Percentiles rank a stretch among this genome's conserved stretches.
Conservation (phyloP, 2,329 filamentous ascomycete species). For the Talaromyces sp. region DNA sequence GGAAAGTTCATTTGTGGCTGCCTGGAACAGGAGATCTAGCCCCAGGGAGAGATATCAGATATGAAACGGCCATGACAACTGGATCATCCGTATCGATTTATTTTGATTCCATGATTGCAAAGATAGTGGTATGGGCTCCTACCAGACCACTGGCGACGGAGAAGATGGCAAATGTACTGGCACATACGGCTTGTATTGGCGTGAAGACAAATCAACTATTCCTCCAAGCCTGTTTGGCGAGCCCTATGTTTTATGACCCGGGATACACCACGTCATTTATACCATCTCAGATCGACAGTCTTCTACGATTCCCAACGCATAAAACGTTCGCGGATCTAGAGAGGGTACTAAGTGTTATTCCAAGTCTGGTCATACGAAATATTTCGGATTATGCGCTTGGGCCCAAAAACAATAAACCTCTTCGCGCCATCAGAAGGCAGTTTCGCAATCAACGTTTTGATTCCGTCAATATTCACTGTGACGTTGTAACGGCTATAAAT, state of each 20-base stretch:
- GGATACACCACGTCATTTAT: constrained; percentile 39
- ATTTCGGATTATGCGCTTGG: background rate
- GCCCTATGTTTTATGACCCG: constrained; percentile 50
- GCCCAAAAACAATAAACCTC: constrained; percentile 13
- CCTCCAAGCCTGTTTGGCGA: constrained; percentile 30
- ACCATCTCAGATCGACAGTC: constrained; percentile 22
- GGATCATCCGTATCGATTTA: constrained; percentile 46
- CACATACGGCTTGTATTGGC: constrained; percentile 66
- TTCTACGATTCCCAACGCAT: constrained; percentile 20
- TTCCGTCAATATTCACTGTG: constrained; percentile 34
- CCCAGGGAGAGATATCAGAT: constrained; percentile 36
- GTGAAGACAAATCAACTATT: constrained; percentile 50
- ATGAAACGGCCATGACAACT: constrained; percentile 46
- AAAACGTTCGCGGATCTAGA: background rate
- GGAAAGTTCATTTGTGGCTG: constrained; percentile 40
- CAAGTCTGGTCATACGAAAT: background rate
- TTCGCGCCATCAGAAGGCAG: constrained; percentile 26
- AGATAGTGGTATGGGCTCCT: constrained; percentile 50
- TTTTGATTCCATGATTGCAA: constrained; percentile 54
- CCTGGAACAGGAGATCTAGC: constrained; percentile 20
- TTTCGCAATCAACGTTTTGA: constrained; percentile 41
- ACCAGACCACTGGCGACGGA: constrained; percentile 39
- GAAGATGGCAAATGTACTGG: constrained; percentile 38
- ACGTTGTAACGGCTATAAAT: constrained; percentile 24
- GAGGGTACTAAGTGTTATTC: background rate